Conservation (phyloP, 1,139 yeast species). For the Ogataea hybrid region DNA sequence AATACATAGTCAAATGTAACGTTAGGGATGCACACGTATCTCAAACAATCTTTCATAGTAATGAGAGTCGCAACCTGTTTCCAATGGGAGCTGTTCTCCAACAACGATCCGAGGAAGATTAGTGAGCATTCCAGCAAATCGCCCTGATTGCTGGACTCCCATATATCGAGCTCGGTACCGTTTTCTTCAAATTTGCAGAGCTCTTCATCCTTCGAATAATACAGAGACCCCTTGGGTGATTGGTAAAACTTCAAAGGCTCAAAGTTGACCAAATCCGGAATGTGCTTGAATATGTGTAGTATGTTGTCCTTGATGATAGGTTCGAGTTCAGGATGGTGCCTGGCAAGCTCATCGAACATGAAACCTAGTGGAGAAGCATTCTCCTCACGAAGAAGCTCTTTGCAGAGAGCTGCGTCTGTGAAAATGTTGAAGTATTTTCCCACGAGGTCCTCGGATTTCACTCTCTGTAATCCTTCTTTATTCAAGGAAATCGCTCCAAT, state of each 20-base stretch:
- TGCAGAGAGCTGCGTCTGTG: slow-evolving; percentile 46
- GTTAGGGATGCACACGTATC: slow-evolving; percentile 42
- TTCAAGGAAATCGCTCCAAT: slow-evolving; percentile 84
- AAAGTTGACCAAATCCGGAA: slow-evolving; percentile 44
- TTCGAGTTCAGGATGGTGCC: slow-evolving; percentile 78
- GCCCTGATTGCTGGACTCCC: slow-evolving; percentile 51
- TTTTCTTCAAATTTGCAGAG: slow-evolving; percentile 38
- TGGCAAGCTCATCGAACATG: slow-evolving; percentile 74
- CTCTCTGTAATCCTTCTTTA: slow-evolving; percentile 63
- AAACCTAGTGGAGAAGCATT: slow-evolving; percentile 50
- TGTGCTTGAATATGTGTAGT: slow-evolving; percentile 42
- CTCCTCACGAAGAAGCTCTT: slow-evolving; percentile 46
- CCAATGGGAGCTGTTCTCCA: slow-evolving; percentile 52
- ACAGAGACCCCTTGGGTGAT: slow-evolving; percentile 44
- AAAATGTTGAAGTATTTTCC: slow-evolving; percentile 52
- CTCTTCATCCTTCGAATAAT: slow-evolving; percentile 39
- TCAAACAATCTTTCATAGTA: slow-evolving; percentile 44
- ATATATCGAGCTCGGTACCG: slow-evolving; percentile 41
- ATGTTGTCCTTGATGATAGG: slow-evolving; percentile 56
- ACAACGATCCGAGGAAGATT: slow-evolving; percentile 45
- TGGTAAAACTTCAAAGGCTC: slow-evolving; percentile 42
- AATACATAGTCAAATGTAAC: slow-evolving; percentile 61
- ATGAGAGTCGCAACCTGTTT: slow-evolving; percentile 42
- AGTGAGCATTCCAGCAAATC: slow-evolving; percentile 47
- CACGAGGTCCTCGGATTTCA: slow-evolving; percentile 48